phyloP scores from a whole-genome alignment of 805 yeast species.

The Debaryomyces hansenii region DNA sequence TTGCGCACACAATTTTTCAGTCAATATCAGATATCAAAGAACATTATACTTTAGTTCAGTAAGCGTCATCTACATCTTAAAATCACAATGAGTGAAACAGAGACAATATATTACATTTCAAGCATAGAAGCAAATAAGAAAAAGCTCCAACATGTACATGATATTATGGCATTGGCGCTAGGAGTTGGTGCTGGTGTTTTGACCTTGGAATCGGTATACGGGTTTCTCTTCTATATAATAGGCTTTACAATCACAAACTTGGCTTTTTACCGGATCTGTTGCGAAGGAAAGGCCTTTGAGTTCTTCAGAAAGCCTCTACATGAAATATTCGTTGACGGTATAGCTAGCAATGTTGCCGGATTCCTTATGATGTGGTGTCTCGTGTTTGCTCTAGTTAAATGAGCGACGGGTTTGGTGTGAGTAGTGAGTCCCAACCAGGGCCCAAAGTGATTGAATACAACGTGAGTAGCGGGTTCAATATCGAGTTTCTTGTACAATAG shows the following conservation, averaged over 20 bases:
- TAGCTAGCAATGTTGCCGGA: constrained; percentile 35
- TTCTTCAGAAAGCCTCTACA: constrained; percentile 30
- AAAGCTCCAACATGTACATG: constrained; percentile 34
- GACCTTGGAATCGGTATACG: constrained; percentile 35
- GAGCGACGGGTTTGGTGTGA: not conserved
- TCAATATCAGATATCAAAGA: not conserved
- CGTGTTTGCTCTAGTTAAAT: constrained; percentile 42
- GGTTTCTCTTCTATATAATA: constrained; percentile 33
- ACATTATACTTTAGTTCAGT: not conserved
- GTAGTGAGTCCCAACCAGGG: too few species aligned
- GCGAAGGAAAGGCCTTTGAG: constrained; percentile 25
- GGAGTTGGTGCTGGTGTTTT: constrained; percentile 43
- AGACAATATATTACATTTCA: constrained; percentile 22
- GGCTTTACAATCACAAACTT: constrained; percentile 34
- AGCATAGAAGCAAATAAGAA: constrained; percentile 29
- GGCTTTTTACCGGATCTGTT: constrained; percentile 29
- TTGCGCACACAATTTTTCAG: not conserved
- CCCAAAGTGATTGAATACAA: not conserved
- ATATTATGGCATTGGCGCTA: constrained; percentile 34
- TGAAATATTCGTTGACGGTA: constrained; percentile 34
- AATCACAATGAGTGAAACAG: constrained; percentile 4
- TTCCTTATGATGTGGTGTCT: constrained; percentile 50
- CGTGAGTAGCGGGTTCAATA: too few species aligned
- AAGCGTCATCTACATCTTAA: not conserved
- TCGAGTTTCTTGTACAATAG: too few species aligned